Base-by-base conservation (phyloP, 1,139 yeast species). In the Suhomyces atakaporum region DNA sequence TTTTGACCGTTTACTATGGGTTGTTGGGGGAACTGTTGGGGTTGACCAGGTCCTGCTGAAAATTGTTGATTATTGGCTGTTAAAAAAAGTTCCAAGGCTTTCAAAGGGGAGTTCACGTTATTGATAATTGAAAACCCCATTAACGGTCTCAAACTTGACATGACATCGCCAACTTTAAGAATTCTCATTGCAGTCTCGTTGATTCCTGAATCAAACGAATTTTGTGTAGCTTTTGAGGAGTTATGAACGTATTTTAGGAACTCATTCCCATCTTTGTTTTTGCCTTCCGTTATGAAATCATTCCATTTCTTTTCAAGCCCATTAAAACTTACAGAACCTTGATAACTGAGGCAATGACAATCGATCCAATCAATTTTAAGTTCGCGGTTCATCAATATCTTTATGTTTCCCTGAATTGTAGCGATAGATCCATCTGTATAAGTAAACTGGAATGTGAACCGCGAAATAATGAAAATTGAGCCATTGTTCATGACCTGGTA, bases 341-440 rank as follows among this genome's bases (percentile, higher is more conserved):
- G 63, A 44, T 63, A 66, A 28, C 50, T 53, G 42, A 47, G 39
- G 18, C 77, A 68, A 35, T 73, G 75, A 44, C 81, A 66, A 50
- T 85, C 95, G 34, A 84, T 58, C 80, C 85, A 82, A 49, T 85
- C 94, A 23, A 87, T 75, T 44, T 77, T 73, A 44, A 85, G 66
- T 38, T 73, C 77, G 26, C 81, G 64, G 50, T 78, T 80, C 66
- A 86, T 75, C 12, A 79, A 63, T 7, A 84, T 73, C 46, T 79
- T 78, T 16, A 81, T 58, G 7, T 76, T 75, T 0, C 90, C 86
- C 32, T 67, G 65, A 31, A 81, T 71, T 7, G 75, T 69, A n/a
- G 84, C 78, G 45, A 73, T 69, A 1, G 90, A 79, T 0, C 90
- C 95, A 58, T 86, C 95, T 3, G 63, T 60, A 53, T 79, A 85